Evolutionary conservation across 306 rosid genomes (phyloP).

Genomic region (Rosa persica): DNA sequence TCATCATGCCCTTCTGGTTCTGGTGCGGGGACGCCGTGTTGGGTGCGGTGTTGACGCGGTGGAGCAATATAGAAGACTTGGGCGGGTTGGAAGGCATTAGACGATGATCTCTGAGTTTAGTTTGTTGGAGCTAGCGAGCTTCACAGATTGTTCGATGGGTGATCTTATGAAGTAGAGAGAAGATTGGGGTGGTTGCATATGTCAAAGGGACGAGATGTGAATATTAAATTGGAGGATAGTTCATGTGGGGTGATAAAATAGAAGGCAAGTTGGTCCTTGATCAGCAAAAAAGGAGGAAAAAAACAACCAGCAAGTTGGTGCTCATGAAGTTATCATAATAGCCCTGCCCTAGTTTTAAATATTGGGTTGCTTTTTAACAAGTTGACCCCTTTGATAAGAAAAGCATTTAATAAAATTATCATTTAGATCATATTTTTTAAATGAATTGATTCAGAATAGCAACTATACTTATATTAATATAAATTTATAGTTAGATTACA

Average conservation of each 20-base stretch:
- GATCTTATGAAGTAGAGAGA: conserved; percentile 1
- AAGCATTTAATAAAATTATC: not conserved
- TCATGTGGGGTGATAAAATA: conserved; percentile 45
- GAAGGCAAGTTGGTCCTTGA: conserved; percentile 30
- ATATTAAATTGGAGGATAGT: conserved; percentile 12
- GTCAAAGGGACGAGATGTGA: conserved; percentile 6
- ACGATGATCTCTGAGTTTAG: not conserved
- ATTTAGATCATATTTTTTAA: not conserved
- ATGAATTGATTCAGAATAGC: too few relatives aligned
- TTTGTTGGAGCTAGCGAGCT: not conserved
- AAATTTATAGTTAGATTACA: too few relatives aligned
- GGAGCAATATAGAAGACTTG: conserved; percentile 45
- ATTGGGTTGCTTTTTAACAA: not conserved
- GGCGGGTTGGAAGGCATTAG: conserved; percentile 58
- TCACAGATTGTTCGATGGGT: not conserved
- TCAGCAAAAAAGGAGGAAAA: conserved; percentile 1
- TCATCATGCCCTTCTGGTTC: not conserved
- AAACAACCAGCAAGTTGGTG: conserved; percentile 14
- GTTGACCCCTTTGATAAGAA: conserved; percentile 9
- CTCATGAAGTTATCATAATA: not conserved
- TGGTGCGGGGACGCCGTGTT: not conserved
- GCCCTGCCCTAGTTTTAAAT: not conserved
- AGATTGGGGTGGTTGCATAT: not conserved
- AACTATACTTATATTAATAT: too few relatives aligned
- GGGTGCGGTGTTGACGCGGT: conserved; percentile 43